A percentile compares a stretch with the other conserved stretches of the same genome.
Conservation (phyloP, 192 early-diverging fungal species). For the Coemansia sp. region DNA sequence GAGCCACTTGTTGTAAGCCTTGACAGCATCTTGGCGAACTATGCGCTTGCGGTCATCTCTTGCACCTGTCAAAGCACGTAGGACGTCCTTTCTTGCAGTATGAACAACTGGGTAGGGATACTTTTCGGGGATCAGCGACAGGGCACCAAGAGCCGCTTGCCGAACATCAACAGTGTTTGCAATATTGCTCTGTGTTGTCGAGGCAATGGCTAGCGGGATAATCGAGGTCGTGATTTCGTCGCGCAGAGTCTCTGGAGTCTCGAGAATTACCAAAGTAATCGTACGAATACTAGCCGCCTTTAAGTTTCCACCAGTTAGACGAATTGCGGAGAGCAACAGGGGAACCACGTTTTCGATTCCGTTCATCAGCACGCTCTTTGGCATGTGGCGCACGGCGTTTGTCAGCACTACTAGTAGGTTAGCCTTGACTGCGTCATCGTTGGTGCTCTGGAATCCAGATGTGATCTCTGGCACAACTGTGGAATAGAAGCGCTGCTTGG, state of each 20-base stretch:
- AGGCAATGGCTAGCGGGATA: constrained; percentile 30
- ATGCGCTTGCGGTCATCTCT: constrained; percentile 88
- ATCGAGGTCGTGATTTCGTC: constrained; percentile 22
- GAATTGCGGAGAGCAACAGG: constrained; percentile 73
- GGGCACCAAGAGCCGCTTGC: constrained; percentile 68
- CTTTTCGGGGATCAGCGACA: constrained; percentile 67
- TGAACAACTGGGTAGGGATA: constrained; percentile 61
- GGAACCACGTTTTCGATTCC: constrained; percentile 77
- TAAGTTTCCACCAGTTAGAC: constrained; percentile 63
- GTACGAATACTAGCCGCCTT: constrained; percentile 77
- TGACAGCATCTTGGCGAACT: constrained; percentile 85
- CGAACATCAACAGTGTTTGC: constrained; percentile 61
- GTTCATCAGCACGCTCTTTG: constrained; percentile 78
- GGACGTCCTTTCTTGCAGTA: constrained; percentile 62
- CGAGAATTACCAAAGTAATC: constrained; percentile 68
- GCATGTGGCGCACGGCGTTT: constrained; percentile 75
- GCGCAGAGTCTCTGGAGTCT: constrained; percentile 66
- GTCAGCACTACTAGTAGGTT: constrained; percentile 82
- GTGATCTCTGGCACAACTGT: constrained; percentile 72
- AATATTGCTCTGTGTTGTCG: constrained; percentile 1
- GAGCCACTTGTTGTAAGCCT: constrained; percentile 85
- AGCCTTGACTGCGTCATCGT: constrained; percentile 59
- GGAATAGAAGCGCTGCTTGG: constrained; percentile 85
- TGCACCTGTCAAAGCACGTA: constrained; percentile 62
- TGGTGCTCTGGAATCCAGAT: constrained; percentile 44